Percentiles rank a stretch among this genome's conserved stretches.
phyloP scores from a whole-genome alignment of 176 grass and related monocot genomes.

The Eleusine coracana region DNA sequence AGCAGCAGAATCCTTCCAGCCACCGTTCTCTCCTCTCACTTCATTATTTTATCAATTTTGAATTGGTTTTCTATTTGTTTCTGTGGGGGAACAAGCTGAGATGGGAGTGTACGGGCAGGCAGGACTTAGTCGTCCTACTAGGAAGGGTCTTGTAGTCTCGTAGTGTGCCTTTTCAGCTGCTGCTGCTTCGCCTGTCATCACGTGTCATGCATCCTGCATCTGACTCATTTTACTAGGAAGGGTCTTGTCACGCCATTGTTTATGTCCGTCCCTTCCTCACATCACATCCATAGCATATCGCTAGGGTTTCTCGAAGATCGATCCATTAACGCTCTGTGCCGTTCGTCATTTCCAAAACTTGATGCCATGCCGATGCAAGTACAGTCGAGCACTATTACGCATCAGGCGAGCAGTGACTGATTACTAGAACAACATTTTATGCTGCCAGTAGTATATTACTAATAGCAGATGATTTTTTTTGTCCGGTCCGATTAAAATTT shows the following conservation, averaged over 20 bases:
- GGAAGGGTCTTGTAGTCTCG: no score
- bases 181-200: conserved; percentile 56
- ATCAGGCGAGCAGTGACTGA: neutral
- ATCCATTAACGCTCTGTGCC: neutral
- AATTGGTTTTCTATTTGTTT: conserved; percentile 7
- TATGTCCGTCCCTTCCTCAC: conserved; percentile 52
- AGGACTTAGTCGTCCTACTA: conserved; percentile 43
- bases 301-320: conserved; percentile 59
- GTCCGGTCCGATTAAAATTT: no score
- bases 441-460: neutral
- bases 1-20: neutral
- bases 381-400: conserved; percentile 3
- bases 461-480: no score
- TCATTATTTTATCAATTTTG: neutral
- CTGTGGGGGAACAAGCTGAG: conserved; percentile 27
- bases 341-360: conserved; percentile 66
- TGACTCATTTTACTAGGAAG: conserved; percentile 84
- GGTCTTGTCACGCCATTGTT: conserved; percentile 76
- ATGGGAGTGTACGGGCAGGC: conserved; percentile 43
- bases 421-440: conserved; percentile 38
- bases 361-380: conserved; percentile 41
- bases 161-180: conserved; percentile 51
- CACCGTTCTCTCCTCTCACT: neutral
- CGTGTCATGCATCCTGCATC: conserved; percentile 58
- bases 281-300: conserved; percentile 44